Conservation (phyloP, 148 eudicot species). For the Chenopodium album region DNA sequence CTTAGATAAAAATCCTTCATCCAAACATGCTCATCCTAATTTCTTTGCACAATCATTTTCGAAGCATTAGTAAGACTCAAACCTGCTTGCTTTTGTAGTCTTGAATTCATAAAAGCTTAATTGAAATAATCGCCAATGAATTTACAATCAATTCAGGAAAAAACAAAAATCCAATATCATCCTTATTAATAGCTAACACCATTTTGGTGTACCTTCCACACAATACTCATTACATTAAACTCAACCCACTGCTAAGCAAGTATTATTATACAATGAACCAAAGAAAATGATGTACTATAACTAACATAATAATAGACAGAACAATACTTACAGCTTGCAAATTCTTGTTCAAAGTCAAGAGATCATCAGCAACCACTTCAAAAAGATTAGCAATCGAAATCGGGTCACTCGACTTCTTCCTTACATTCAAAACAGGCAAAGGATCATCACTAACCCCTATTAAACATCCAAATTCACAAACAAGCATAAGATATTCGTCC, state of each 20-base stretch:
- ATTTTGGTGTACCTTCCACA: not conserved
- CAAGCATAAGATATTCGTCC: not conserved
- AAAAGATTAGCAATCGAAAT: slow-evolving; percentile 51
- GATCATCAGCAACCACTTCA: slow-evolving; percentile 86
- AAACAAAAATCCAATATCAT: too few species aligned
- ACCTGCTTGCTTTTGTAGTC: not conserved
- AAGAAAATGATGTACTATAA: not conserved
- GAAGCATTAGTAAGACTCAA: not conserved
- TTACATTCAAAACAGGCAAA: slow-evolving; percentile 49
- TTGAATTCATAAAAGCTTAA: not conserved
- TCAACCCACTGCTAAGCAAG: slow-evolving; percentile 4
- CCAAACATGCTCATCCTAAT: not conserved
- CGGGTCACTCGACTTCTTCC: slow-evolving; percentile 35
- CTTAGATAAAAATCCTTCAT: not conserved
- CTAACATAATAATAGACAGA: not conserved
- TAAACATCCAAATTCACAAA: not conserved
- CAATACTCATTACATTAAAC: not conserved
- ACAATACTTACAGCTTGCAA: slow-evolving; percentile 57
- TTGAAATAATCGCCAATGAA: too few species aligned
- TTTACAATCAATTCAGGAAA: too few species aligned
- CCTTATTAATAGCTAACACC: not conserved
- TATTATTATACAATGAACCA: not conserved
- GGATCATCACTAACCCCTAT: slow-evolving; percentile 53
- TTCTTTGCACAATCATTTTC: not conserved
- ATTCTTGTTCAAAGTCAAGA: slow-evolving; percentile 68